Base-by-base conservation (phyloP, 805 yeast species). In the Isabelozyma pseudorhagii region DNA sequence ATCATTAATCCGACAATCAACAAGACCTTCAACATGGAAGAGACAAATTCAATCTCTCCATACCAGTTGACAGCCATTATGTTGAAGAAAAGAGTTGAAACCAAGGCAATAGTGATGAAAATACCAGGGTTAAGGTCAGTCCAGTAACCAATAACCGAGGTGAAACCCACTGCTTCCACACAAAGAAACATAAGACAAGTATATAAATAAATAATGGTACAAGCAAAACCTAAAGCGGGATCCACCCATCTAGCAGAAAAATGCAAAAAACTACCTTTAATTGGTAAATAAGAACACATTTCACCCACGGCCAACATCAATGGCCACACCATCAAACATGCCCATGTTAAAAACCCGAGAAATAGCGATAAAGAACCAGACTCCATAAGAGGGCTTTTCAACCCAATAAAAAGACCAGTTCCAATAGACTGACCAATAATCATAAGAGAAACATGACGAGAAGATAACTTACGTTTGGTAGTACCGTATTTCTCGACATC, bases 11-110 rank as follows among this genome's bases (percentile, higher is more conserved):
- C 73, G 28, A 68, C 59, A 46, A 66, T 58, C 31, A 64, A 53
- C 3, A 70, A 39, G 5, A 69, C 68, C 52, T 70, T 70, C n/a
- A 69, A 62, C 47, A 68, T 58, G 39, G 71, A 60, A 29, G 66
- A 59, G 52, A 59, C 55, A 44, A 68, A 69, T 53, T 70, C 75
- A 27, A 62, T 78, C 55, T 86, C 88, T 34, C 78, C 74, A 48
- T 69, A 69, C 54, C 63, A 56, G 40, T 59, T 63, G 31, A 69
- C 74, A 13, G 67, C 71, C 42, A 66, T 59, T 9, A 64, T 47
- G 44, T 68, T 68, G 55, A 69, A 65, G 60, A 44, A n/a, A 66
- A 50, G 34, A 58, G 63, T 8, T 69, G 54, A 63, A 66, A 8
- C 67, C 59, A 4, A 67, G 72, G 1, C 73, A 65, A 44, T 61